phyloP scores from a whole-genome alignment of 352 stramenopile species.

The Globisporangium irregulare region DNA sequence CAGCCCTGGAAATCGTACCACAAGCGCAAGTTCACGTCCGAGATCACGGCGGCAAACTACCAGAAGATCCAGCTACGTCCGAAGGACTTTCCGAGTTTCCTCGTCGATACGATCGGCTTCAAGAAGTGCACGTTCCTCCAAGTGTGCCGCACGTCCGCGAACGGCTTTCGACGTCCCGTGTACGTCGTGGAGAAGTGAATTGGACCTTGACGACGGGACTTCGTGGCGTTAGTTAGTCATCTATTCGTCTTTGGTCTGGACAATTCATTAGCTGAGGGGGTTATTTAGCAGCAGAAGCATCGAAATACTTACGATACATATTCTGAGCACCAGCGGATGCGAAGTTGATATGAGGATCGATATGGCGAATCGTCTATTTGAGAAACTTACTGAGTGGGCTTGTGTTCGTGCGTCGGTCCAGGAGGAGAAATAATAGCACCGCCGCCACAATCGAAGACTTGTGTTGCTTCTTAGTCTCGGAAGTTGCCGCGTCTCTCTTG shows the following conservation, averaged over 20 bases:
- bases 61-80: constrained; percentile 64
- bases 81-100: constrained; percentile 66
- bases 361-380: not conserved
- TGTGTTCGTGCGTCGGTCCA: not conserved
- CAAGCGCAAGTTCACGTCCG: constrained; percentile 85
- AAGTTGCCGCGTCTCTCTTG: constrained; percentile 55
- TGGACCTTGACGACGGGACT: not conserved
- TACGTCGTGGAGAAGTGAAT: constrained; percentile 70
- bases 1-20: constrained; percentile 89
- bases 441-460: not conserved
- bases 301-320: not conserved
- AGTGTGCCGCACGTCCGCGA: constrained; percentile 71
- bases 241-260: not conserved
- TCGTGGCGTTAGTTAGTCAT: not conserved
- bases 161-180: constrained; percentile 70
- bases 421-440: not conserved
- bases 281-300: not conserved
- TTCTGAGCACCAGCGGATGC: not conserved
- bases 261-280: not conserved
- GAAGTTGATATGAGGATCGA: not conserved
- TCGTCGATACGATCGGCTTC: constrained; percentile 62
- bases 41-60: constrained; percentile 68
- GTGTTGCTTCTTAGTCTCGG: constrained; percentile 15
- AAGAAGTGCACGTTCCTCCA: constrained; percentile 65
- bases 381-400: not conserved